Evolutionary conservation across 2,329 filamentous ascomycete species (phyloP), one percentile per base, ranked within the genome.

Genomic region (Calycina herbarum): DNA sequence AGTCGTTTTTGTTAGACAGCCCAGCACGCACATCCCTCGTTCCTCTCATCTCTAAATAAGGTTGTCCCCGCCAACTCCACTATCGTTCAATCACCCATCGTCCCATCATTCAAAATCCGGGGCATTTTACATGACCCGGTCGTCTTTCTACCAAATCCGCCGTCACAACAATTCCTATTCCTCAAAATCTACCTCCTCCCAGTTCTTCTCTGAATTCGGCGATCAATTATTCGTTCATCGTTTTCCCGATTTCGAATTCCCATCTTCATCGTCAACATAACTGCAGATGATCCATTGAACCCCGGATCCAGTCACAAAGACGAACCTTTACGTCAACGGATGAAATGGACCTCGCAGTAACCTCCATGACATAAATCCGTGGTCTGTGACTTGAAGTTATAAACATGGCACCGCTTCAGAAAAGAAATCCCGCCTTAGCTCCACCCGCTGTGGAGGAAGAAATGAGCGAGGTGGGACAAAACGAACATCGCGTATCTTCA

Each of bases 391-490:
- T 57, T 15, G 17, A 27, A 45, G 38, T 61, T 48, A n/a, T 38
- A 61, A 51, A 51, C 11, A 61, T 61, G 59, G 40, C 40, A 48
- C 56, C 27, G 7, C 15, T 56, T 67, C 40, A 40, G 27, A 42
- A 29, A 58, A 35, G 51, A 67, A 70, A 59, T 45, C 61, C 20
- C 61, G 65, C 24, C 57, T 13, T 54, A 13, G n/a, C 48, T 54
- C 20, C 48, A 24, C 24, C 24, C 15, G n/a, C 62, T 4, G 61
- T 64, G 33, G 59, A 54, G 42, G 61, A 24, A 8, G 4, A 58
- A 13, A 17, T n/a, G 13, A 57, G 56, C 42, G 67, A 67, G 3
- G 66, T 63, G 45, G 38, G 33, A 33, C 66, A 70, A n/a, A 60
- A 62, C 33, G 67, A 67, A 3, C 64, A 66, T 11, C 62, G 65